Conservation (phyloP, 139 green algal species). For the Coelastrella sp. region DNA sequence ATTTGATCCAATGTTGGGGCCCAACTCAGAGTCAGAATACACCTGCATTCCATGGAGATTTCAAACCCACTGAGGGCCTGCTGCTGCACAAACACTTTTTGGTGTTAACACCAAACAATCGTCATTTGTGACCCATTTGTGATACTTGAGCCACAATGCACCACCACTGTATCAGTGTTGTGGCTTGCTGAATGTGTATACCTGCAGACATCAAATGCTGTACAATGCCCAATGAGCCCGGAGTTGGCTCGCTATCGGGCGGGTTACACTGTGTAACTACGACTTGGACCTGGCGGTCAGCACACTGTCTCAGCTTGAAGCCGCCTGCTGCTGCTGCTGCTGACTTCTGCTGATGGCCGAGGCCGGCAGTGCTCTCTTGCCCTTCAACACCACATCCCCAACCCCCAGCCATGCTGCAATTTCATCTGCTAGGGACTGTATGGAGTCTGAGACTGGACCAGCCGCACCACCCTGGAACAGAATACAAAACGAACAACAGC, state of each 20-base stretch:
- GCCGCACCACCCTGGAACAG: slow-evolving; percentile 31
- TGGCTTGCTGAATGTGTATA: too few relatives aligned
- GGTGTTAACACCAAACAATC: too few relatives aligned
- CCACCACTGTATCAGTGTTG: too few relatives aligned
- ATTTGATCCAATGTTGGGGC: too few relatives aligned
- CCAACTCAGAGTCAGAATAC: too few relatives aligned
- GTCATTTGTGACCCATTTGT: too few relatives aligned
- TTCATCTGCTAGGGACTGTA: slow-evolving; percentile 70
- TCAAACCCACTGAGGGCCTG: too few relatives aligned
- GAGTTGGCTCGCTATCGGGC: not conserved
- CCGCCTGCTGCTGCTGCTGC: not conserved
- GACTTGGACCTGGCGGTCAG: not conserved
- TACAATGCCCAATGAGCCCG: too few relatives aligned
- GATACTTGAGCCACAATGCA: too few relatives aligned
- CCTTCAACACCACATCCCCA: slow-evolving; percentile 41
- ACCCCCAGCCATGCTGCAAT: slow-evolving; percentile 60
- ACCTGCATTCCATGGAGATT: too few relatives aligned
- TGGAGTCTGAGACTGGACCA: slow-evolving; percentile 57
- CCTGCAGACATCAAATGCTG: too few relatives aligned
- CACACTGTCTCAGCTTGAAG: not conserved
- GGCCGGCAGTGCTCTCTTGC: slow-evolving; percentile 19
- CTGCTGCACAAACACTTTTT: too few relatives aligned
- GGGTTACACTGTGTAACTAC: not conserved
- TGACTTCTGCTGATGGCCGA: not conserved
- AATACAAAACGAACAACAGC: not conserved